Conservation (phyloP, 371 early-diverging fungal genomes). For the Cladochytrium tenue region DNA sequence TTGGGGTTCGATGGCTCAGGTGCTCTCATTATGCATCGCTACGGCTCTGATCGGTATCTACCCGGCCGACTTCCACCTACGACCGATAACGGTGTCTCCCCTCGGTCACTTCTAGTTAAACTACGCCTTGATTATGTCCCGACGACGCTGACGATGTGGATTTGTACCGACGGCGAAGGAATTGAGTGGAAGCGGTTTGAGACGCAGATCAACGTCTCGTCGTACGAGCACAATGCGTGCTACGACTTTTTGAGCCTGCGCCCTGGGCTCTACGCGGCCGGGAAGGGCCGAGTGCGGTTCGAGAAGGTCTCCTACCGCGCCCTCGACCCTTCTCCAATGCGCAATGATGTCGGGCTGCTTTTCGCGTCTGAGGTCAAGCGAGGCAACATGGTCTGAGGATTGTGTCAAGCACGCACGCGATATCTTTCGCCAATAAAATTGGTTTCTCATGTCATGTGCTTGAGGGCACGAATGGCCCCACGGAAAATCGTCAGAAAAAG, state of each 20-base stretch:
- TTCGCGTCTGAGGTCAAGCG: no score
- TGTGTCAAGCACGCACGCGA: no score
- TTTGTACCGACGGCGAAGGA: neutral
- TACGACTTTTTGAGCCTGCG: conserved; percentile 7
- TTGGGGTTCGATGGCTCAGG: conserved; percentile 1
- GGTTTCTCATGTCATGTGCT: no score
- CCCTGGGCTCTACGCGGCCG: conserved; percentile 4
- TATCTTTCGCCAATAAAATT: no score
- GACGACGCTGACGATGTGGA: neutral
- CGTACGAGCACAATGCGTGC: conserved; percentile 6
- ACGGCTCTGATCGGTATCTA: conserved; percentile 2
- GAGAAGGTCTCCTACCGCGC: neutral
- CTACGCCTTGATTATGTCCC: neutral
- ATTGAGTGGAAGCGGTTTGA: conserved; percentile 2
- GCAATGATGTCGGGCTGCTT: neutral
- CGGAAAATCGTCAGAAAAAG: no score
- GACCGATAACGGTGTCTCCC: neutral
- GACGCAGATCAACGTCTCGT: conserved; percentile 1
- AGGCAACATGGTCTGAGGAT: no score
- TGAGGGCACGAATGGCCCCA: no score
- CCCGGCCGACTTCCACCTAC: neutral
- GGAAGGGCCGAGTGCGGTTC: neutral
- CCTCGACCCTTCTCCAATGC: neutral
- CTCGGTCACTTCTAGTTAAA: neutral
- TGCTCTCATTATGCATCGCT: conserved; percentile 4